Evolutionary conservation across 768 basidiomycete species (phyloP).

Genomic region (Clitopilus hobsonii): DNA sequence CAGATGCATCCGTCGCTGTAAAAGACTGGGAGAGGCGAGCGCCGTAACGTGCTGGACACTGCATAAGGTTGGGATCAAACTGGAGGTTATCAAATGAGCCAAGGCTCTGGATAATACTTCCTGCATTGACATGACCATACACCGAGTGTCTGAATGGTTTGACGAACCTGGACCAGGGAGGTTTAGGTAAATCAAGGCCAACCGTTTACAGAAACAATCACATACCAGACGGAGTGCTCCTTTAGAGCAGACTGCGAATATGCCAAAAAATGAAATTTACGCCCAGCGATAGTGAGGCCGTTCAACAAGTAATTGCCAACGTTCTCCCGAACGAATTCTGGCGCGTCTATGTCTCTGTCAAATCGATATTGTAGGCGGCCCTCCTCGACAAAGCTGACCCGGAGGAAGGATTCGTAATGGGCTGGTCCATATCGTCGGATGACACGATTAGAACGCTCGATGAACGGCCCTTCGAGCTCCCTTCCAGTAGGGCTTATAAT

Average conservation of each 20-base stretch:
- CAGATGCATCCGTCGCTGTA: constrained; percentile 63
- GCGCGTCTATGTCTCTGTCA: constrained; percentile 52
- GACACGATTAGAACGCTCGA: constrained; percentile 59
- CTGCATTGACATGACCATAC: constrained; percentile 30
- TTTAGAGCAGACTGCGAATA: constrained; percentile 76
- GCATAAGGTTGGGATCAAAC: constrained; percentile 43
- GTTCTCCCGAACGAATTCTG: constrained; percentile 40
- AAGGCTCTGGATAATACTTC: constrained; percentile 46
- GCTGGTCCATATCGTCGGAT: constrained; percentile 43
- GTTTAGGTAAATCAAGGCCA: not conserved
- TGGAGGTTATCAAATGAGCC: constrained; percentile 49
- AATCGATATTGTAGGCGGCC: constrained; percentile 45
- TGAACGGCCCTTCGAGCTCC: constrained; percentile 47
- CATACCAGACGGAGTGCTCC: constrained; percentile 55
- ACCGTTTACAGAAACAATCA: not conserved
- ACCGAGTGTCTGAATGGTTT: constrained; percentile 39
- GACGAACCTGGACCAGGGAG: constrained; percentile 47
- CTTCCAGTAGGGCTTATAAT: constrained; percentile 53
- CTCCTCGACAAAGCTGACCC: constrained; percentile 64
- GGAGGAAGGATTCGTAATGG: constrained; percentile 52
- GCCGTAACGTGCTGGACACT: constrained; percentile 65
- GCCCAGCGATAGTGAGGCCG: constrained; percentile 51
- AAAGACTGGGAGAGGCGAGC: constrained; percentile 75
- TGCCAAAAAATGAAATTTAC: constrained; percentile 58
- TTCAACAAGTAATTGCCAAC: constrained; percentile 39